Conservation (phyloP, 2,329 filamentous ascomycete species). For the Nemania sp. region DNA sequence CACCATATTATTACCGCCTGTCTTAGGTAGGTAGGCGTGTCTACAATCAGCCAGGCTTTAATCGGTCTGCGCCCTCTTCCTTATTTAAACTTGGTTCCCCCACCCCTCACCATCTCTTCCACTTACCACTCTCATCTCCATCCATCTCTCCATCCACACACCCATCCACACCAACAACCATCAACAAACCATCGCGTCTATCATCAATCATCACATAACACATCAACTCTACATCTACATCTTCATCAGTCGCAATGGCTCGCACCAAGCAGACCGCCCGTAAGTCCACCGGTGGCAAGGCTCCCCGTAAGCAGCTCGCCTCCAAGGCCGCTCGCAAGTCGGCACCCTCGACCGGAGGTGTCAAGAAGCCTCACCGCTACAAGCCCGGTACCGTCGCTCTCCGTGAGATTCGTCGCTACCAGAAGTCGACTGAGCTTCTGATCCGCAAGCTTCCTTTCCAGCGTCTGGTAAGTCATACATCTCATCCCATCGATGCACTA, state of each 20-base stretch:
- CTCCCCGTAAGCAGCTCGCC: conserved; percentile 93
- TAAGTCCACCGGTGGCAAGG: conserved; percentile 85
- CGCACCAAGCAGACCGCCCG: conserved; percentile 76
- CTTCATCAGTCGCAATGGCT: conserved; percentile 64
- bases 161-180: conserved; percentile 50
- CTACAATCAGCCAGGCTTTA: conserved; percentile 49
- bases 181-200: conserved; percentile 43
- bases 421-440: conserved; percentile 95
- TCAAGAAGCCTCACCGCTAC: conserved; percentile 94
- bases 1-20: conserved; percentile 2
- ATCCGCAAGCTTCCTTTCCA: conserved; percentile 99
- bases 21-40: too few relatives aligned
- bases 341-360: conserved; percentile 94
- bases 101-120: conserved; percentile 48
- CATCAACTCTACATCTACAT: conserved; percentile 40
- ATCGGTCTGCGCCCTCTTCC: conserved; percentile 35
- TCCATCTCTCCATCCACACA: conserved; percentile 39
- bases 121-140: conserved; percentile 46
- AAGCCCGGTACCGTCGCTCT: conserved; percentile 97
- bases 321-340: conserved; percentile 99
- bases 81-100: conserved; percentile 52
- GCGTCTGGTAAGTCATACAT: conserved; percentile 74
- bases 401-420: conserved; percentile 98
- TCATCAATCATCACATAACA: conserved; percentile 48
- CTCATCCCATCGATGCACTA: neutral